Base-by-base conservation (phyloP, 2,329 filamentous ascomycete genomes). In the Coniochaeta hoffmannii region DNA sequence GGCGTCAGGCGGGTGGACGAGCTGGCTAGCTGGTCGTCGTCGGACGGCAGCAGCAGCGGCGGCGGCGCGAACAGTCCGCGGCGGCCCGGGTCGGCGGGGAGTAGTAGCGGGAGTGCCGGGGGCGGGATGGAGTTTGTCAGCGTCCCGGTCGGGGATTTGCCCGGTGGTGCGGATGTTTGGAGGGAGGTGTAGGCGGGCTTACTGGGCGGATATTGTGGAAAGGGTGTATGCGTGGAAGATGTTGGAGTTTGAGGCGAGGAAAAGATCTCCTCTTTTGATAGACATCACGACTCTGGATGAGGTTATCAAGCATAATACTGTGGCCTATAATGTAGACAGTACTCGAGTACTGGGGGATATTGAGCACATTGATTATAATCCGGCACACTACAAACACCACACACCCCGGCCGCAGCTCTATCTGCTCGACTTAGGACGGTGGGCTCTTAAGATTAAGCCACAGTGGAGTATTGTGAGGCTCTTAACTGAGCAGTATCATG, bases 1-100 rank as follows among this genome's bases (percentile, higher is more conserved):
- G 91, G 91, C 11, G 81, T 92, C 56, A 77, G 85, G 58, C 75
- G 75, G 56, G 82, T 86, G 15, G 77, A 82, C 54, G 76, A 83
- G 67, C 70, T 84, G 50, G 76, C 76, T 51, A 68, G 75, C 2
- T 82, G 79, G 79, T 79, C 81, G 65, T n/a, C n/a, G n/a, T n/a
- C n/a, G n/a, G n/a, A n/a, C n/a, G n/a, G n/a, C n/a, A n/a, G n/a
- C n/a, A n/a, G n/a, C n/a, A 66, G 57, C 59, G 73, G 57, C 49
- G 73, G 57, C 50, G 36, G 56, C 6, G 56, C 55, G 55, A 61
- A 56, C 4, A 64, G 61, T 53, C 59, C 65, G n/a, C 62, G 62
- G 55, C 58, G 62, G 55, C 58, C 65, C n/a, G 62, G 62, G 55
- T 63, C 63, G 8, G 51, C 56, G 38, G 63, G 63, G 17, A 66